Evolutionary conservation across 345 rosid species (phyloP).

Genomic region (Melastoma malabathricum): DNA sequence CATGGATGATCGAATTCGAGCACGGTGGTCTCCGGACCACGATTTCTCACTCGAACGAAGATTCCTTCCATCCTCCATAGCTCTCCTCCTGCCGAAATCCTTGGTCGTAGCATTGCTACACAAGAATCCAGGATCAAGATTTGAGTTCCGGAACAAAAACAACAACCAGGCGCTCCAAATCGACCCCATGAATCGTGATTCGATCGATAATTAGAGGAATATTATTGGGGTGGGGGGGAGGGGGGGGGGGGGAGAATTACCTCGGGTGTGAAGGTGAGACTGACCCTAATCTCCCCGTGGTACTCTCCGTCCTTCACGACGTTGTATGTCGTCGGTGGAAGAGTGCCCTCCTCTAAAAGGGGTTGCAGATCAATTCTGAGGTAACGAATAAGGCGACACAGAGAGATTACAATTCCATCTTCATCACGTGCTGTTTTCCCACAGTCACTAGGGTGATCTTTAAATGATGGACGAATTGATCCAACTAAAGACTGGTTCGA

Average conservation of each 20-base stretch:
- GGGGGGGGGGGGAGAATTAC: slow-evolving; percentile 12
- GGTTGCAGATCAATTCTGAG: slow-evolving; percentile 54
- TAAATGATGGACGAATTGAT: too few relatives aligned
- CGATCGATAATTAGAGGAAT: too few relatives aligned
- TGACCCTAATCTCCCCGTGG: slow-evolving; percentile 53
- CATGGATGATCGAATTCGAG: too few relatives aligned
- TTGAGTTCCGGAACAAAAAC: background rate
- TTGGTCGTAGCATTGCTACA: slow-evolving; percentile 18
- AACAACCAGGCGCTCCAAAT: background rate
- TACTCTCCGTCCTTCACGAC: slow-evolving; percentile 57
- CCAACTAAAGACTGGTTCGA: too few relatives aligned
- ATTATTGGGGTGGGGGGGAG: background rate
- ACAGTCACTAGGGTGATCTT: background rate
- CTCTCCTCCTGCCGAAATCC: slow-evolving; percentile 24
- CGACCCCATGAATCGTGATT: background rate
- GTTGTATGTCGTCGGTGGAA: slow-evolving; percentile 48
- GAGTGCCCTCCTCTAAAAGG: slow-evolving; percentile 39
- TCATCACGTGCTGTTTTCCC: too few relatives aligned
- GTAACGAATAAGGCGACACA: background rate
- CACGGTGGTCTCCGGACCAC: too few relatives aligned
- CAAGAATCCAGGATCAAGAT: background rate
- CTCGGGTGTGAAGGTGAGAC: slow-evolving; percentile 57
- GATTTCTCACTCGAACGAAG: slow-evolving; percentile 11
- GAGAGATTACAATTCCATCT: background rate
- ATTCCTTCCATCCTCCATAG: slow-evolving; percentile 60